Evolutionary conservation across 108 stramenopile species (phyloP), one percentile per base, ranked within the genome.

Genomic region (Skeletonema potamos): DNA sequence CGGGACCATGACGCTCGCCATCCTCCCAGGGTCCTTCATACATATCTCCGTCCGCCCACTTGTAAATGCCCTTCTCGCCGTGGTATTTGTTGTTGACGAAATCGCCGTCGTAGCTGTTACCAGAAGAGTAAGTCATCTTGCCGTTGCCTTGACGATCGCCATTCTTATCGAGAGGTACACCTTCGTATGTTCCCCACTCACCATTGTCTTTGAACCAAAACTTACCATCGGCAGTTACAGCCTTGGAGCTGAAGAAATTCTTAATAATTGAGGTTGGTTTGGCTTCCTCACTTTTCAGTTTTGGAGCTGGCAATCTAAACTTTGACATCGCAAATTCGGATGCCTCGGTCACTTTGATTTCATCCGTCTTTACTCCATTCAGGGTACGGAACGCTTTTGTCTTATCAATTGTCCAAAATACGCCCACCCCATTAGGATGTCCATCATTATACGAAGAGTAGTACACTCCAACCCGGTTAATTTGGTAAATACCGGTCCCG

Each of bases 121-220:
- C 76, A 34, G 18, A 62, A 10, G 36, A n/a, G 28, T 76, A 76
- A n/a, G 51, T 69, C 37, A 76, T 76, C 68, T 58, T 69, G 7
- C 76, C 76, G 8, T 57, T 64, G n/a, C 76, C 76, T 17, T 60
- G 30, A n/a, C 76, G 76, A 27, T 69, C 58, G 26, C 68, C 76
- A 44, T 57, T 27, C 1, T 20, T 32, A n/a, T 76, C 76, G 29
- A 60, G 34, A 34, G 33, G 32, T 18, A 36, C 74, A 24, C 76
- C 76, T 2, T 54, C 66, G 30, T 62, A 76, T n/a, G 54, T 39
- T 12, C 74, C 74, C 58, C 58, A 59, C 33, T 59, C 58, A 10
- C 58, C 58, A 18, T 59, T 59, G 30, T 59, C 58, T 13, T 59
- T 33, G 58, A 30, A 59, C 58, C 58, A 59, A 33, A 59, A 29